These are phyloP conservation scores for Tolypocladium endophyticum DNA, from an alignment of 2,329 filamentous ascomycete species.

Conservation along the genomic window DNA sequence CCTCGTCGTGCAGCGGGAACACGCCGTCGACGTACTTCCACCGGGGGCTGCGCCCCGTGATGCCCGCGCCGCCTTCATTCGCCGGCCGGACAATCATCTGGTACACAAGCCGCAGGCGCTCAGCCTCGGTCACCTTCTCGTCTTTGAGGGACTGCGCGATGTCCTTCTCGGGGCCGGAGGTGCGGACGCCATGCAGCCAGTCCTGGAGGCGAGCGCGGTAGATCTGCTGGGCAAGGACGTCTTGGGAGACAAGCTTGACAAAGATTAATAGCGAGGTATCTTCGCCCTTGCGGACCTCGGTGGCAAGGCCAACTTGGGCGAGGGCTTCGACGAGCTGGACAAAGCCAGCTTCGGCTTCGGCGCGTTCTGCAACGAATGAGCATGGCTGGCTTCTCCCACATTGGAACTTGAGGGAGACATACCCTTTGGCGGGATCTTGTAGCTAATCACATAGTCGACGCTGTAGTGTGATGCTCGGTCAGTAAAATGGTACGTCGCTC, in stretches of 20 bases:
- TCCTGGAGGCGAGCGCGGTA: conserved; percentile 84
- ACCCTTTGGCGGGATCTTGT: conserved; percentile 61
- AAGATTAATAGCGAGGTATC: conserved; percentile 71
- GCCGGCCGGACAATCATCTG: conserved; percentile 67
- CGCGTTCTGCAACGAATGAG: conserved; percentile 39
- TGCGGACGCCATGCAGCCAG: conserved; percentile 83
- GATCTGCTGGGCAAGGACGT: conserved; percentile 67
- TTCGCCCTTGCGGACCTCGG: conserved; percentile 76
- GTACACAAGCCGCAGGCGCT: conserved; percentile 79
- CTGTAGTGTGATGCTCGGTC: conserved; percentile 23
- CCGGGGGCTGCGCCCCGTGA: conserved; percentile 56
- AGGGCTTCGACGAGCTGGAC: conserved; percentile 67
- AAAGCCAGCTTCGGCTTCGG: conserved; percentile 64
- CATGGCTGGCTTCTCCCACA: background rate
- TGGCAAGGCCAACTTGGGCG: conserved; percentile 68
- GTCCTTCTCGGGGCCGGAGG: conserved; percentile 65
- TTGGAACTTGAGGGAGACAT: conserved; percentile 13
- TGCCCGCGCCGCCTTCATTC: conserved; percentile 68
- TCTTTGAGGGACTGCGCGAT: conserved; percentile 55
- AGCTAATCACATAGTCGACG: conserved; percentile 84
- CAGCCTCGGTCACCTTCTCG: conserved; percentile 77
- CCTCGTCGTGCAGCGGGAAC: conserved; percentile 70
- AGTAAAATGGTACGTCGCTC: background rate
- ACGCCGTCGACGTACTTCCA: conserved; percentile 66
- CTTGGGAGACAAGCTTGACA: conserved; percentile 64